Evolutionary conservation across 1,284 basidiomycete genomes (phyloP), one percentile per base, ranked within the genome.

Genomic region (Puccinia brachypodii): DNA sequence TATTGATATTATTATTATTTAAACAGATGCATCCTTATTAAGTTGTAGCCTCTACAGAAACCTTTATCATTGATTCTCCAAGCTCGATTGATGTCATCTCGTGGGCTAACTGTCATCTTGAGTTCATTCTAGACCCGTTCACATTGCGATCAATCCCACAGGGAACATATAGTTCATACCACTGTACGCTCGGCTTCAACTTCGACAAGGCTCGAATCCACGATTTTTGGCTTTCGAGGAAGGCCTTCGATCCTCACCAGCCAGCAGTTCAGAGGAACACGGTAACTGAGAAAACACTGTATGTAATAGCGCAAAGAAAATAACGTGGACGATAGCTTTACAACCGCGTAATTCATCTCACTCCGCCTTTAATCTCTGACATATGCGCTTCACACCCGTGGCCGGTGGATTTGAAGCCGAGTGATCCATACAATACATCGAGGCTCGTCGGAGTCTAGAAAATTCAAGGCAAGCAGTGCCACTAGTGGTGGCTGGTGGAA

Each of bases 321-420:
- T 19, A 33, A 62, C 33, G 60, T 62, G 28, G 60, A 53, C 50
- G 50, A 53, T 62, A 62, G 22, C 22, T 28, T 58, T 28, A 58
- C 25, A 58, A n/a, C n/a, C n/a, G n/a, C 50, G n/a, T 53, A 53
- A 53, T 53, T 53, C 50, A 53, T 53, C 60, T 28, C 25, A 62
- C 4, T 62, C 19, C 60, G 8, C 8, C 7, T 25, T 28, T 25
- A 14, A 62, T 36, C 16, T 62, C 4, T 22, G 4, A 28, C 7
- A 58, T n/a, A 28, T 28, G 25, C 31, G 2, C 60, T 62, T 62
- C 60, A 19, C 60, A 62, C 60, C 60, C 60, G 31, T 62, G 33
- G 31, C 33, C 60, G 31, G 60, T 62, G 60, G 50, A 53, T 53
- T 62, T 62, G 60, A 62, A 62, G 60, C 33, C 60, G 38, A 62